Conservation (phyloP, 768 basidiomycete species). For the Kwoniella mangroviensis region DNA sequence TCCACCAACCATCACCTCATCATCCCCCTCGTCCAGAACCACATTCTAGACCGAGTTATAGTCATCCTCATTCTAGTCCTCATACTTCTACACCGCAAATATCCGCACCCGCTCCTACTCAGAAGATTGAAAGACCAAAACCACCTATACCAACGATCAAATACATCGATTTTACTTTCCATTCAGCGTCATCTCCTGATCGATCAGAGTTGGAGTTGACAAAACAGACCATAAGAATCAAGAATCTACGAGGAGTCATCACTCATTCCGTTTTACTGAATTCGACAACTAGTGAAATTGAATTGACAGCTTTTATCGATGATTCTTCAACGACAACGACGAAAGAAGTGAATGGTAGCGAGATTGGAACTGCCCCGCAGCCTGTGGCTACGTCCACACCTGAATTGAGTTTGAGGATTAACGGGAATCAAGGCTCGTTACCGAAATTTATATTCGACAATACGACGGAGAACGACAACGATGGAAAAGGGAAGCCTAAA, state of each 20-base stretch:
- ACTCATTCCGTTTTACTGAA: slow-evolving; percentile 48
- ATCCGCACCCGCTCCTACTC: slow-evolving; percentile 1
- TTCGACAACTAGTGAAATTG: slow-evolving; percentile 40
- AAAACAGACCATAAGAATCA: slow-evolving; percentile 25
- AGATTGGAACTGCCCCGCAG: background rate
- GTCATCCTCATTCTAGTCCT: no score
- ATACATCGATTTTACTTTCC: slow-evolving; percentile 46
- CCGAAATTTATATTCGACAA: slow-evolving; percentile 34
- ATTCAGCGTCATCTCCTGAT: slow-evolving; percentile 5
- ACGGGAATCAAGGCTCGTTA: slow-evolving; percentile 43
- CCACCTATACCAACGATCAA: slow-evolving; percentile 46
- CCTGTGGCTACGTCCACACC: slow-evolving; percentile 22
- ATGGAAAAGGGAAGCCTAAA: slow-evolving; percentile 14
- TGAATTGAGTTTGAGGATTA: slow-evolving; percentile 42
- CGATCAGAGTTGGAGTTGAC: background rate
- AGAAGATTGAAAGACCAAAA: slow-evolving; percentile 8
- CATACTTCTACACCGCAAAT: no score
- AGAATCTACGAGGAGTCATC: slow-evolving; percentile 51
- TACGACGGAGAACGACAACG: background rate
- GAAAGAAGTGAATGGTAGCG: background rate
- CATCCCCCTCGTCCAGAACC: slow-evolving; percentile 1
- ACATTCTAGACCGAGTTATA: slow-evolving; percentile 12
- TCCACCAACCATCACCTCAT: background rate
- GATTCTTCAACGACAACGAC: slow-evolving; percentile 4
- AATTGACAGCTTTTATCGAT: slow-evolving; percentile 47